Evolutionary conservation across 1,284 basidiomycete species (phyloP).

Genomic region (Tilletia caries): DNA sequence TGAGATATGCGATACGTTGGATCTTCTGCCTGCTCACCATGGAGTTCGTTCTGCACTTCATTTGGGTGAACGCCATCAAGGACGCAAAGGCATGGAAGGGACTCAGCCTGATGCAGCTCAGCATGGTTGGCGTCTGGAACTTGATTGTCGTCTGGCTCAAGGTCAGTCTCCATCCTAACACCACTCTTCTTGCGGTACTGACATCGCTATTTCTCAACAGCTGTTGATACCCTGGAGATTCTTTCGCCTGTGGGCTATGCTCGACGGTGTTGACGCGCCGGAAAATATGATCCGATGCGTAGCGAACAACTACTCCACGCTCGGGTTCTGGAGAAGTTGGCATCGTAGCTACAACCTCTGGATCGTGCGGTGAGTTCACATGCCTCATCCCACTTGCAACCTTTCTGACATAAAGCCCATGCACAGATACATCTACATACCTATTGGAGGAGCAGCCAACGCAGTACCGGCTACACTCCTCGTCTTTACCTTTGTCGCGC

Average conservation of each 20-base stretch:
- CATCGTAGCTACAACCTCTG: conserved; percentile 95
- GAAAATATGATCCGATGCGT: conserved; percentile 99
- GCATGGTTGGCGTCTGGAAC: conserved; percentile 97
- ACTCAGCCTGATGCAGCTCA: conserved; percentile 73
- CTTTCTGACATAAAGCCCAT: not conserved
- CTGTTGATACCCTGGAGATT: conserved; percentile 96
- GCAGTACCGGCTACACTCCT: conserved; percentile 68
- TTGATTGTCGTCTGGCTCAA: conserved; percentile 94
- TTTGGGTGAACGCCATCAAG: conserved; percentile 97
- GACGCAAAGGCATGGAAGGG: conserved; percentile 70
- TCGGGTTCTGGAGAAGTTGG: conserved; percentile 95
- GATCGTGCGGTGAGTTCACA: conserved; percentile 65
- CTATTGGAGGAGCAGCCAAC: conserved; percentile 73
- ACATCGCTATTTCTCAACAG: conserved; percentile 56
- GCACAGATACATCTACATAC: conserved; percentile 78
- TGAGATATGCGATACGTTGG: conserved; percentile 71
- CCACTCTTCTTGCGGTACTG: not conserved
- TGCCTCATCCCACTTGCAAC: not conserved
- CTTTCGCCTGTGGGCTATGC: conserved; percentile 89
- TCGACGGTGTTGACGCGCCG: conserved; percentile 85
- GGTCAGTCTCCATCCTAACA: too few species aligned
- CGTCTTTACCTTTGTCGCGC: conserved; percentile 95
- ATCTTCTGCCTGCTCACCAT: conserved; percentile 72
- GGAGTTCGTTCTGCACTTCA: conserved; percentile 87
- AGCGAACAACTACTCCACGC: conserved; percentile 93